phyloP scores from a whole-genome alignment of 257 asterid genomes.

The Coffea canephora region DNA sequence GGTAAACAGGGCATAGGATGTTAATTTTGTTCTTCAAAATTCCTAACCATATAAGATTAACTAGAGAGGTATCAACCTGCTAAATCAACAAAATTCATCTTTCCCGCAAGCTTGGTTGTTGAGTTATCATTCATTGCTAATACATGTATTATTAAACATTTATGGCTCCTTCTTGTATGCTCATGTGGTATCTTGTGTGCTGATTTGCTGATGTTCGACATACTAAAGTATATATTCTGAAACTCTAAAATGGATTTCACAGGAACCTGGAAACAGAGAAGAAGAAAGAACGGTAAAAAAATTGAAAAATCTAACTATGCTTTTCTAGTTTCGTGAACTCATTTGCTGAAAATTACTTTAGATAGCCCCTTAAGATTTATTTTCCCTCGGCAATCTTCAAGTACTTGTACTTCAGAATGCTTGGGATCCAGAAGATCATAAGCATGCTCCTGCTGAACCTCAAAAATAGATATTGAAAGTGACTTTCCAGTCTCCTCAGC shows the following conservation, averaged over 20 bases:
- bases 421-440: slow-evolving; percentile 66
- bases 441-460: slow-evolving; percentile 58
- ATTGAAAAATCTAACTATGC: background rate
- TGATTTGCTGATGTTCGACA: slow-evolving; percentile 25
- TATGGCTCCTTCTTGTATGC: slow-evolving; percentile 48
- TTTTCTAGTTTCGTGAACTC: background rate
- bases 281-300: slow-evolving; percentile 3
- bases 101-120: slow-evolving; percentile 37
- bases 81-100: slow-evolving; percentile 83
- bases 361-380: slow-evolving; percentile 80
- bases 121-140: slow-evolving; percentile 35
- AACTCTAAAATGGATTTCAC: slow-evolving; percentile 57
- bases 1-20: slow-evolving; percentile 17
- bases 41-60: background rate
- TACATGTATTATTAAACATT: slow-evolving; percentile 62
- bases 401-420: slow-evolving; percentile 51
- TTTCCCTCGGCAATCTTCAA: slow-evolving; percentile 68
- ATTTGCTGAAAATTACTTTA: slow-evolving; percentile 39
- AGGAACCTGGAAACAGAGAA: slow-evolving; percentile 38
- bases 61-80: slow-evolving; percentile 48
- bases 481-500: slow-evolving; percentile 41
- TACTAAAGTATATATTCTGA: slow-evolving; percentile 34
- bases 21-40: background rate
- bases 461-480: slow-evolving; percentile 59
- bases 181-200: slow-evolving; percentile 37